Base-by-base conservation (phyloP, 768 basidiomycete genomes). In the Mycena belliarum region DNA sequence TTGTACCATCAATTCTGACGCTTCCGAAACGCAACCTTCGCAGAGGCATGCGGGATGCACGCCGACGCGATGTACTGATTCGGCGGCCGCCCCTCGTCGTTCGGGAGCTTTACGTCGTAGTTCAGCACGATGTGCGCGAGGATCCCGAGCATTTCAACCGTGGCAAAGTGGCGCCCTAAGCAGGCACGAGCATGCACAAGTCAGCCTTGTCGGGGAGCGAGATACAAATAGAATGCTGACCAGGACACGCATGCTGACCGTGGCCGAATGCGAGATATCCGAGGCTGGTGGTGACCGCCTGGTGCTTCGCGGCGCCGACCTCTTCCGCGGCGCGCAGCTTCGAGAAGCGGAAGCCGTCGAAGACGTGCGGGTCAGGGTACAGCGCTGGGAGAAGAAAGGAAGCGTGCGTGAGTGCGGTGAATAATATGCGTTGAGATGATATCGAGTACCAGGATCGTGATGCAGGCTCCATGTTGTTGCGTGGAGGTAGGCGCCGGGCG, bases 31-130 rank as follows among this genome's bases (percentile, higher is more conserved):
- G 57, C 26, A 21, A 61, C 55, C 47, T 61, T 61, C 32, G 60
- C 60, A 15, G 54, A 46, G 14, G 44, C 55, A 47, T 61, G 23
- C 9, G 60, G 60, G 50, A 61, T 48, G 26, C 60, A 56, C 21
- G 60, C 60, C 15, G 60, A 61, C 20, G 60, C 60, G n/a, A 61
- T 32, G 24, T 61, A 61, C 33, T 61, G 60, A 33, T 61, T 61
- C 16, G 44, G 50, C 24, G 60, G 60, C 38, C 60, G 49, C 2
- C 50, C 55, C 40, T 52, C 53, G 9, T 32, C 41, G 14, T 49
- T 26, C 18, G 37, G 43, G 32, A 61, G 42, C 44, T 61, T 61
- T 20, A 61, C 33, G 26, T 61, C 60, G 32, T 56, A 61, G 51
- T 57, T 61, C 7, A 61, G 46, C 46, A 61, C 49, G 46, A 61